phyloP scores from a whole-genome alignment of 148 eudicot species.

The Nyssa sinensis region DNA sequence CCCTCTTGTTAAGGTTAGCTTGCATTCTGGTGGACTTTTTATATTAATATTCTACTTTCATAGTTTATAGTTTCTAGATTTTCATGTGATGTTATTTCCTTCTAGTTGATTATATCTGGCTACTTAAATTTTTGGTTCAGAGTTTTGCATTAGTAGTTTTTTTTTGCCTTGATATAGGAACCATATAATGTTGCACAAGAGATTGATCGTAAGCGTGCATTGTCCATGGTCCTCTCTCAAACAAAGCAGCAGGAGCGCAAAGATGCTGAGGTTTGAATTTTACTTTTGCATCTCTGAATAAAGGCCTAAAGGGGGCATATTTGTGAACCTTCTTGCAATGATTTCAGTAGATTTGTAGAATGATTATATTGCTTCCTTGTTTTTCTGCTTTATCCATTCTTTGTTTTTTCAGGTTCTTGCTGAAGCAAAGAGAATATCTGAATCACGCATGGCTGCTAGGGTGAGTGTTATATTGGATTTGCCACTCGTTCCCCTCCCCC shows the following conservation, averaged over 20 bases:
- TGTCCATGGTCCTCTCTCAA: slow-evolving; percentile 90
- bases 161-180: slow-evolving; percentile 43
- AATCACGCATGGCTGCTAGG: slow-evolving; percentile 69
- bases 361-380: background rate
- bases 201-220: slow-evolving; percentile 81
- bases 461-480: slow-evolving; percentile 32
- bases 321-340: background rate
- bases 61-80: background rate
- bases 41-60: background rate
- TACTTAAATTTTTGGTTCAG: background rate
- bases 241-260: slow-evolving; percentile 94
- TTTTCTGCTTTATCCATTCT: background rate
- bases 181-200: slow-evolving; percentile 82
- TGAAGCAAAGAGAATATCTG: slow-evolving; percentile 84
- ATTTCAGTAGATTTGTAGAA: background rate
- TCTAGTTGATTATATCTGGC: background rate
- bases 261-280: slow-evolving; percentile 77
- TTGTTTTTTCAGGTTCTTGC: slow-evolving; percentile 67
- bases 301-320: background rate
- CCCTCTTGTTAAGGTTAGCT: slow-evolving; percentile 74
- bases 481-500: no score
- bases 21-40: background rate
- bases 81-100: background rate
- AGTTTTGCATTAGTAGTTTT: background rate
- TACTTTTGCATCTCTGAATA: slow-evolving; percentile 9